A percentile compares a stretch with the other conserved stretches of the same genome.
phyloP scores from a whole-genome alignment of 192 early-diverging fungal species.

The Obelidium mucronatum region DNA sequence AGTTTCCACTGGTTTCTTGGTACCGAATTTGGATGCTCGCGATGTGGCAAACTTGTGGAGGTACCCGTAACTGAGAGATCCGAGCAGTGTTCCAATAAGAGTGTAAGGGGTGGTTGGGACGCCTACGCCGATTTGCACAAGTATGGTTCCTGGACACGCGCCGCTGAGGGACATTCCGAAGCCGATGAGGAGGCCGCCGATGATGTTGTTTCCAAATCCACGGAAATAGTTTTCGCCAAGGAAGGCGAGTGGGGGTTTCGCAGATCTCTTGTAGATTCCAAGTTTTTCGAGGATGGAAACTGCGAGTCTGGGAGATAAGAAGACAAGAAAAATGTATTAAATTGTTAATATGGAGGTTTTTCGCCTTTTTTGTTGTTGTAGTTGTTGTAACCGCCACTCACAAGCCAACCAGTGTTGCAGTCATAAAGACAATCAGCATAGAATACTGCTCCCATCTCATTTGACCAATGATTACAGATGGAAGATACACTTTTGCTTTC shows the following conservation, averaged over 20 bases:
- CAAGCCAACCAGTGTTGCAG: no score
- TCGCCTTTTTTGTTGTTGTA: no score
- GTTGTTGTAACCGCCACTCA: no score
- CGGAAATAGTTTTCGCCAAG: not conserved
- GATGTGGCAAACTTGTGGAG: not conserved
- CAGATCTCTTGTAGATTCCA: conserved; percentile 27
- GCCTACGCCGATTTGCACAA: conserved; percentile 43
- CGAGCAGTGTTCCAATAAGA: conserved; percentile 31
- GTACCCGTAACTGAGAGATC: conserved; percentile 35
- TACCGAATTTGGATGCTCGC: conserved; percentile 13
- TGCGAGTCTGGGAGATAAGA: conserved; percentile 26
- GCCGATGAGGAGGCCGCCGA: conserved; percentile 41
- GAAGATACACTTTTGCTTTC: no score
- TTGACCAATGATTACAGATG: no score
- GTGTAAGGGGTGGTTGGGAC: conserved; percentile 13
- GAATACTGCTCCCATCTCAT: no score
- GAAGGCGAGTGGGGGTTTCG: conserved; percentile 17
- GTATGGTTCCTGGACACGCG: conserved; percentile 48
- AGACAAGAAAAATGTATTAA: no score
- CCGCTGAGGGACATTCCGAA: conserved; percentile 42
- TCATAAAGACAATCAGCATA: no score
- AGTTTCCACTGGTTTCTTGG: not conserved
- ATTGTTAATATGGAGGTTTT: no score
- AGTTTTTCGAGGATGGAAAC: conserved; percentile 22
- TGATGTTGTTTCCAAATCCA: conserved; percentile 20